Evolutionary conservation across 148 eudicot genomes (phyloP), one percentile per base, ranked within the genome.

Genomic region (Vaccinium darrowii): DNA sequence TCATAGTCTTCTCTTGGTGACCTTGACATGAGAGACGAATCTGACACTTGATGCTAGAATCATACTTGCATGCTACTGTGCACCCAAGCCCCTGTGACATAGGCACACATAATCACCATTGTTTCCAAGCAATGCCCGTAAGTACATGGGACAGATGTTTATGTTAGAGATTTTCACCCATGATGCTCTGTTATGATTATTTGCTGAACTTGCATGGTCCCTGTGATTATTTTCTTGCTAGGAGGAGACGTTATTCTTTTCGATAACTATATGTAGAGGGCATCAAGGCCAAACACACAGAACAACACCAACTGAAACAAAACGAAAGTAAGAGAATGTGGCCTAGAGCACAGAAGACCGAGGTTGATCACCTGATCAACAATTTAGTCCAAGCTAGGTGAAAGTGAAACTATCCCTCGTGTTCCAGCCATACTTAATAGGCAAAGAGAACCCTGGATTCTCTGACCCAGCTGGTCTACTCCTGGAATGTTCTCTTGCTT

Each of bases 181-280:
- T 27, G 78, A 75, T 16, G 39, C 78, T 75, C 52, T 72, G 76
- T 43, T 47, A n/a, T 79, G 8, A 79, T 56, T 79, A 80, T 80
- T 56, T 80, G 23, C 82, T 63, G 43, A 81, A 81, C 13, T 81
- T 43, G 58, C 56, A 62, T 81, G 54, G 57, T 21, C 75, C 51
- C 51, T 16, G 57, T 16, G 39, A 67, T 65, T 58, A 25, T 65
- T 81, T 65, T 73, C 83, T 63, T 50, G 47, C 36, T n/a, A n/a
- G 19, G 54, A 21, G 73, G 74, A 39, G 57, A n/a, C 75, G 39
- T 81, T 62, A 56, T 58, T 27, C 67, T 65, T 23, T 65, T 65
- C n/a, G 30, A 63, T 4, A 18, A 58, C 23, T 58, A 18, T 62
- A 62, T 63, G 71, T 63, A 63, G n/a, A n/a, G 69, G 71, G 65